Evolutionary conservation across 768 basidiomycete genomes (phyloP), one percentile per base, ranked within the genome.

Genomic region (Gyrodon lividus): DNA sequence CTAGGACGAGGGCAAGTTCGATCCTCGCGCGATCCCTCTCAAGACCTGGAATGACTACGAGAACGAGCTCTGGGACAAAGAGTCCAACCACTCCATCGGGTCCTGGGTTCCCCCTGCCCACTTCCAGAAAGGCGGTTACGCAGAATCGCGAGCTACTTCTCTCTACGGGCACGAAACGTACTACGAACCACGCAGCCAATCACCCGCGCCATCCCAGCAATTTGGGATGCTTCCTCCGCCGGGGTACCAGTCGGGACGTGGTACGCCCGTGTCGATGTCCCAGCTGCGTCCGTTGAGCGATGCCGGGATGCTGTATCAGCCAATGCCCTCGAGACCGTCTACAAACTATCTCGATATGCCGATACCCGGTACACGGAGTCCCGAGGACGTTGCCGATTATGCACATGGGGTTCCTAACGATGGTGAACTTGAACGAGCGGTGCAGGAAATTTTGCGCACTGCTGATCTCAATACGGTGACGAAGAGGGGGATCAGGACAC

Each of bases 41-140:
- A 98, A 98, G 73, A 92, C 88, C 0, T 98, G 97, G 96, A 91
- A 84, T 52, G 94, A 97, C 59, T 97, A 96, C 62, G 87, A 92
- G 77, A 97, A 95, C 62, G 94, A 96, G 68, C 82, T 97, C 10
- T 98, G 94, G 94, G 94, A 97, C 65, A 93, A 94, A 69, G 94
- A 96, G 58, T 94, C 91, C 0, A 95, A 95, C 62, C 93, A 96
- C 70, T 93, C 91, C 54, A 91, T 94, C 45, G 92, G 92, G 7
- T 94, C 91, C 0, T 96, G 92, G 89, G 85, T 87, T 9, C 92
- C 92, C 30, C 90, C 89, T 1, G 72, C 74, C 35, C 87, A 87
- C 63, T 66, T 78, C 57, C 83, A 79, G 57, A 86, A 82, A 60
- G 84, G 87, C 23, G 89, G 83, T 2, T 90, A 90, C 48, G 77